Conservation (phyloP, 768 basidiomycete species). For the Pleurotus djamor region DNA sequence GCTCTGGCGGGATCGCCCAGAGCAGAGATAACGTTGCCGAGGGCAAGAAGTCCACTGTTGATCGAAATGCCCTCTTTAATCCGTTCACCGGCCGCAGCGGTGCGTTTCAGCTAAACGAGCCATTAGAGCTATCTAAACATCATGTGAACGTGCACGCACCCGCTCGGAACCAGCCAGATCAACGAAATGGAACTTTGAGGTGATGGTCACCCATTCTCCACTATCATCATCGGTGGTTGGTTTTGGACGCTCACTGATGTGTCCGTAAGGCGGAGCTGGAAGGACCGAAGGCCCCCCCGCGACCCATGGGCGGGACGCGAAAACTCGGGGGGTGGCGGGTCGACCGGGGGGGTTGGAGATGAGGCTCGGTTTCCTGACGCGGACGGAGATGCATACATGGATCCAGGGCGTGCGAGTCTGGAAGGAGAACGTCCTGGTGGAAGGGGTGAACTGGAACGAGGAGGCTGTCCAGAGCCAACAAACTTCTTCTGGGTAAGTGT, state of each 20-base stretch:
- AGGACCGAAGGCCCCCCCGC: slow-evolving; percentile 70
- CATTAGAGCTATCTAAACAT: slow-evolving; percentile 13
- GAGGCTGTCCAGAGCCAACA: slow-evolving; percentile 65
- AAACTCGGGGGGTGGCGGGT: slow-evolving; percentile 78
- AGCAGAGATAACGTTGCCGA: slow-evolving; percentile 98
- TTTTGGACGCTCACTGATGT: slow-evolving; percentile 47
- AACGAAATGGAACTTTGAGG: slow-evolving; percentile 98
- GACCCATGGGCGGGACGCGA: slow-evolving; percentile 70
- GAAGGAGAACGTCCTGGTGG: slow-evolving; percentile 74
- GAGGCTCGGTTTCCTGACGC: slow-evolving; percentile 46
- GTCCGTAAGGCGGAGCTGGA: slow-evolving; percentile 82
- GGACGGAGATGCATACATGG: slow-evolving; percentile 47
- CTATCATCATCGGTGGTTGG: slow-evolving; percentile 50
- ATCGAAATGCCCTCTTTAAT: slow-evolving; percentile 99
- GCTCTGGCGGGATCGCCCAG: slow-evolving; percentile 91
- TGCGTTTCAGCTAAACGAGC: slow-evolving; percentile 78
- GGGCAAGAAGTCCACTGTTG: slow-evolving; percentile 92
- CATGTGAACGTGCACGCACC: slow-evolving; percentile 41
- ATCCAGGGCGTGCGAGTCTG: slow-evolving; percentile 80
- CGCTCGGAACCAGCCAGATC: slow-evolving; percentile 97
- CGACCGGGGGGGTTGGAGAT: slow-evolving; percentile 68
- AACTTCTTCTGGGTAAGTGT: slow-evolving; percentile 91
- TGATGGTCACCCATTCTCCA: slow-evolving; percentile 87
- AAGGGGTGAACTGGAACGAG: slow-evolving; percentile 75
- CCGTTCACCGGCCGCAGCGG: slow-evolving; percentile 92